Evolutionary conservation across 2,329 filamentous ascomycete species (phyloP).

Genomic region (Pestalotiopsis sp.): DNA sequence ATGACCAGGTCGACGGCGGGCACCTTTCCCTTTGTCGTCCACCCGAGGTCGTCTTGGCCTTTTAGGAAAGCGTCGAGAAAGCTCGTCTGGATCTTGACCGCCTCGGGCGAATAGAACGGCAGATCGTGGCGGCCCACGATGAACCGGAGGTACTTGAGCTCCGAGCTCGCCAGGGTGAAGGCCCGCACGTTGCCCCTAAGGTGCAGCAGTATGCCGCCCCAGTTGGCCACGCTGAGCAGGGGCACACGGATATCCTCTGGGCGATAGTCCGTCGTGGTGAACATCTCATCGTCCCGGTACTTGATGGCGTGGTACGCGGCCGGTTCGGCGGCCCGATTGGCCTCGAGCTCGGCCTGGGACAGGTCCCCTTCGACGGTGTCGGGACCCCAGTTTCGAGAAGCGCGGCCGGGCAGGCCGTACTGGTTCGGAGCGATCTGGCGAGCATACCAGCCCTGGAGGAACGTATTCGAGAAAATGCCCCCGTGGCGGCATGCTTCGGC

Average conservation of each 20-base stretch:
- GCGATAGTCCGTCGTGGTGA: constrained; percentile 66
- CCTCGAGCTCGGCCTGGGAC: constrained; percentile 49
- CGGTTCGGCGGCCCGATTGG: constrained; percentile 51
- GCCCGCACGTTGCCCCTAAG: constrained; percentile 71
- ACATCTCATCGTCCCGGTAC: constrained; percentile 67
- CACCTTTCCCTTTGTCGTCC: constrained; percentile 59
- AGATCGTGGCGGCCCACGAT: constrained; percentile 73
- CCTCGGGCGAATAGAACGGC: constrained; percentile 72
- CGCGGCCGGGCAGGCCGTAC: constrained; percentile 55
- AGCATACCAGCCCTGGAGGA: constrained; percentile 70
- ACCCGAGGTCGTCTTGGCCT: constrained; percentile 62
- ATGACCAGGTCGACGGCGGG: constrained; percentile 63
- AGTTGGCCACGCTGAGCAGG: constrained; percentile 68
- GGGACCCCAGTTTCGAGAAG: constrained; percentile 30
- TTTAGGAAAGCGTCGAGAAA: constrained; percentile 76
- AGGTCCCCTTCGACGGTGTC: constrained; percentile 64
- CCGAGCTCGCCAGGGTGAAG: constrained; percentile 64
- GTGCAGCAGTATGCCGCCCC: constrained; percentile 72
- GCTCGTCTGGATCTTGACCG: constrained; percentile 67
- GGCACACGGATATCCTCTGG: constrained; percentile 70
- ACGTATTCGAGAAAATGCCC: constrained; percentile 60
- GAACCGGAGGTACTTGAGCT: constrained; percentile 70
- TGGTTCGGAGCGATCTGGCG: constrained; percentile 69
- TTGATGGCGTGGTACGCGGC: constrained; percentile 48
- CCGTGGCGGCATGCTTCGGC: constrained; percentile 63